phyloP scores from a whole-genome alignment of 768 basidiomycete genomes.

The Tulasnella sp. region DNA sequence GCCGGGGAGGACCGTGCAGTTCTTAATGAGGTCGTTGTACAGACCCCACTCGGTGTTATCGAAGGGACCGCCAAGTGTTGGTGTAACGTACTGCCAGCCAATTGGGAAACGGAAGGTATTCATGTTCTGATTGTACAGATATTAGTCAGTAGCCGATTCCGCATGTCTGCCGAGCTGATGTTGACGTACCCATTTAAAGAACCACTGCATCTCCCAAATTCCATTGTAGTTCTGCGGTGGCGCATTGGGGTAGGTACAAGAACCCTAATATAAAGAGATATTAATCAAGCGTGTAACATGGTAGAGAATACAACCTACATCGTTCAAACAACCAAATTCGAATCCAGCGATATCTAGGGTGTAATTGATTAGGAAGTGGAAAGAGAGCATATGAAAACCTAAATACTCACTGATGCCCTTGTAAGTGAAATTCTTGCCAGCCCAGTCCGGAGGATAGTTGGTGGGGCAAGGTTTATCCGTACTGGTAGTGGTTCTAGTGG shows the following conservation, averaged over 20 bases:
- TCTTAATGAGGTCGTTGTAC: conserved; percentile 59
- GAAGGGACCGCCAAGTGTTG: conserved; percentile 48
- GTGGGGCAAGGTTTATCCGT: neutral
- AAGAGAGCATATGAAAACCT: neutral
- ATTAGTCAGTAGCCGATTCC: neutral
- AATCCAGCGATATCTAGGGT: conserved; percentile 27
- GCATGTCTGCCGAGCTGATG: neutral
- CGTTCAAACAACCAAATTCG: conserved; percentile 22
- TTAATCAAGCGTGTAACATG: conserved; percentile 37
- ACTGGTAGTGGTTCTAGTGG: neutral
- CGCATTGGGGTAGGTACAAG: conserved; percentile 37
- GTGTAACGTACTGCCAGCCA: conserved; percentile 55
- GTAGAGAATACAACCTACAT: conserved; percentile 50
- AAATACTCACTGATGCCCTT: conserved; percentile 14
- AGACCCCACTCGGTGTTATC: conserved; percentile 51
- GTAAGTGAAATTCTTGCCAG: neutral
- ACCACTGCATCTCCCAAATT: conserved; percentile 63
- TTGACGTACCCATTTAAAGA: conserved; percentile 53
- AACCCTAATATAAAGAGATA: neutral
- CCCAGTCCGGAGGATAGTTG: neutral
- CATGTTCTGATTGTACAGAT: conserved; percentile 42
- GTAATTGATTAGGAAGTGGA: neutral
- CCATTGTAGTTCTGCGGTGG: conserved; percentile 50
- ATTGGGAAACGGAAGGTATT: conserved; percentile 65
- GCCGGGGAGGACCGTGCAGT: conserved; percentile 49